Conservation (phyloP, 2,329 filamentous ascomycete genomes). For the Hypoxylon sp. region DNA sequence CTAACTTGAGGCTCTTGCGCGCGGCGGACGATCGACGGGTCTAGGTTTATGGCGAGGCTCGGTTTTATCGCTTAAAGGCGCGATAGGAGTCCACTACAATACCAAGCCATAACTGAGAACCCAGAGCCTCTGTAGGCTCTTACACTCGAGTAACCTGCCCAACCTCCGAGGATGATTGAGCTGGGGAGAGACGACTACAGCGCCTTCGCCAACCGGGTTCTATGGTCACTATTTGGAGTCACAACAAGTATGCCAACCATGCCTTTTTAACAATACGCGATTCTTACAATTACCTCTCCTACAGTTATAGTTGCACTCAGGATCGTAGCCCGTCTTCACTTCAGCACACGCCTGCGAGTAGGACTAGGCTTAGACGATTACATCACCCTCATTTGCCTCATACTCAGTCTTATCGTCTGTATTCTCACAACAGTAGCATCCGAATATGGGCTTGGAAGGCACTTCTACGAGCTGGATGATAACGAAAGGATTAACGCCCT, state of each 20-base stretch:
- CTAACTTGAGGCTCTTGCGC: constrained; percentile 3
- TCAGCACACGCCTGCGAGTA: constrained; percentile 32
- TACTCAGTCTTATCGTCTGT: constrained; percentile 52
- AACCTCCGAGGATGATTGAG: constrained; percentile 32
- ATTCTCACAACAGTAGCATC: constrained; percentile 52
- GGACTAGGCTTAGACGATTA: constrained; percentile 54
- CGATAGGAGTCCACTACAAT: constrained; percentile 19
- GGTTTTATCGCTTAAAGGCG: background rate
- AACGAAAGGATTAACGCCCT: constrained; percentile 43
- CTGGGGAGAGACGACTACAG: constrained; percentile 39
- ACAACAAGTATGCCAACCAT: constrained; percentile 39
- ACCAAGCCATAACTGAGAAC: constrained; percentile 7
- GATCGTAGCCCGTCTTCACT: constrained; percentile 48
- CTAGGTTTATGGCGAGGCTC: constrained; percentile 13
- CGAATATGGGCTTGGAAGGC: constrained; percentile 51
- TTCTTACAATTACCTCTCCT: constrained; percentile 16
- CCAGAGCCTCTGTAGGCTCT: background rate
- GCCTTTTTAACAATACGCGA: background rate
- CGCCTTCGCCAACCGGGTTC: constrained; percentile 34
- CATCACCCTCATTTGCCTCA: constrained; percentile 52
- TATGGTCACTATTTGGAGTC: constrained; percentile 47
- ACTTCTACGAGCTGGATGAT: constrained; percentile 43
- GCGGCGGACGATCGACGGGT: constrained; percentile 4
- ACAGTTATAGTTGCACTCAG: constrained; percentile 52
- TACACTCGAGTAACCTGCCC: constrained; percentile 2